These are phyloP conservation scores for Samsoniella hepiali DNA, from an alignment of 2,329 filamentous ascomycete genomes.

Conservation along the genomic window DNA sequence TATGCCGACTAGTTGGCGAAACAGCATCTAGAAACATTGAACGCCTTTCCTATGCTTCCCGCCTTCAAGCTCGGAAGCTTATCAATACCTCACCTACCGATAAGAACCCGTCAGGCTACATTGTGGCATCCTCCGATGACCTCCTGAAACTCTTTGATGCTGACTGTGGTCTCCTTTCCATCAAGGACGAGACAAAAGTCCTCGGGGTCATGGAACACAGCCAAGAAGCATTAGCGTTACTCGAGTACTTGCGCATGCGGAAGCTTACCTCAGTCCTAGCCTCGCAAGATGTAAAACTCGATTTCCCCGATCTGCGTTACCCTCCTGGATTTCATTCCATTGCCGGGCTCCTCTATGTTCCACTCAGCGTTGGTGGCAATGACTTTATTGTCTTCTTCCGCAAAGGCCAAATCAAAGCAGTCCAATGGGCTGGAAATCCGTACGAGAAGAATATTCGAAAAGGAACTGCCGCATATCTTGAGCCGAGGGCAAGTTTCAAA, in stretches of 20 bases:
- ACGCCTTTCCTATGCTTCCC: constrained; percentile 77
- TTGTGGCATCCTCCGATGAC: constrained; percentile 85
- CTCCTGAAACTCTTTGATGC: constrained; percentile 80
- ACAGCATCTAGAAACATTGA: constrained; percentile 86
- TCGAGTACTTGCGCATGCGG: constrained; percentile 80
- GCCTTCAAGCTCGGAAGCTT: constrained; percentile 79
- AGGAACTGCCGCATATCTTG: constrained; percentile 69
- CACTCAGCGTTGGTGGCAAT: constrained; percentile 67
- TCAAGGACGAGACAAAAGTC: constrained; percentile 84
- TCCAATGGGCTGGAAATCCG: constrained; percentile 83
- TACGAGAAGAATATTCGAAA: constrained; percentile 74
- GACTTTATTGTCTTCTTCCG: constrained; percentile 93
- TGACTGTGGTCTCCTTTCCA: constrained; percentile 81
- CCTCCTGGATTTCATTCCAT: constrained; percentile 74
- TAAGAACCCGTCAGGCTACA: constrained; percentile 82
- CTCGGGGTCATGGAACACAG: constrained; percentile 70
- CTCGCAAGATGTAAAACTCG: constrained; percentile 69
- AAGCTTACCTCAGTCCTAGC: constrained; percentile 71
- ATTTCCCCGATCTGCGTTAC: constrained; percentile 81
- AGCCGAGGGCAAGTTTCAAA: constrained; percentile 76
- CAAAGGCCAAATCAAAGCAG: constrained; percentile 69
- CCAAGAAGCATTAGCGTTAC: constrained; percentile 77
- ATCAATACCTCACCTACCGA: constrained; percentile 82
- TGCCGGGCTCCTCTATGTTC: constrained; percentile 77
- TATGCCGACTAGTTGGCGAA: constrained; percentile 85